These are phyloP conservation scores for Fusarium hainanense DNA, from an alignment of 2,329 filamentous ascomycete species.

Conservation along the genomic window DNA sequence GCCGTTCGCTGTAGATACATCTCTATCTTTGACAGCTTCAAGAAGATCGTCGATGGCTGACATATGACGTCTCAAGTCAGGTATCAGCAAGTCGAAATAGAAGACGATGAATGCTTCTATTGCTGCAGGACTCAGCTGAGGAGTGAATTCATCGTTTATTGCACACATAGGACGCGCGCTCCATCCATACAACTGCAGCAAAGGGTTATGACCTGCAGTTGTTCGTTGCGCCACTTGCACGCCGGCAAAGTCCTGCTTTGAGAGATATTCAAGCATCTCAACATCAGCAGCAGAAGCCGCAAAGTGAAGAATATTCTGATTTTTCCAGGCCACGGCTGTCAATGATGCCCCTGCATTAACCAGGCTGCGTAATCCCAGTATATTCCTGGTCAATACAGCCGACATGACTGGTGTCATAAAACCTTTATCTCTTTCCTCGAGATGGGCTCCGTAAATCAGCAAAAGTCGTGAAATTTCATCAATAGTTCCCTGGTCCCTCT, in stretches of 20 bases:
- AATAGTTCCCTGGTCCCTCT: rapidly evolving
- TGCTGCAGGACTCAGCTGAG: rapidly evolving
- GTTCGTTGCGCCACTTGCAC: no score
- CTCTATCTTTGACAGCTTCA: not conserved
- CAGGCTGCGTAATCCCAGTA: not conserved
- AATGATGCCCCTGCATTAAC: conserved; percentile 1
- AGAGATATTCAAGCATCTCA: no score
- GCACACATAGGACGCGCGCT: no score
- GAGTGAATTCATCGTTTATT: no score
- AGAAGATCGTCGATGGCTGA: not conserved
- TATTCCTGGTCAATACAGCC: rapidly evolving
- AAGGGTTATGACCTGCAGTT: no score
- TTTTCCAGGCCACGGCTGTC: rapidly evolving
- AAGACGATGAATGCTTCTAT: not conserved
- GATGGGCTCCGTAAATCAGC: not conserved
- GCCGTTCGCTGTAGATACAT: rapidly evolving
- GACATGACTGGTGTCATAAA: rapidly evolving
- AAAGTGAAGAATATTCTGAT: rapidly evolving
- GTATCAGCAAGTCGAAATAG: conserved; percentile 7
- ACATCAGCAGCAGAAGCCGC: rapidly evolving
- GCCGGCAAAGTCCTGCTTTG: no score
- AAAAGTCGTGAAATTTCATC: not conserved
- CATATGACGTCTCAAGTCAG: not conserved
- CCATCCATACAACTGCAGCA: no score
- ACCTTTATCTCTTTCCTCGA: rapidly evolving